A percentile compares a stretch with the other conserved stretches of the same genome.
These are phyloP conservation scores for Xylariaceae sp. DNA, from an alignment of 2,329 filamentous ascomycete species.

Conservation along the genomic window DNA sequence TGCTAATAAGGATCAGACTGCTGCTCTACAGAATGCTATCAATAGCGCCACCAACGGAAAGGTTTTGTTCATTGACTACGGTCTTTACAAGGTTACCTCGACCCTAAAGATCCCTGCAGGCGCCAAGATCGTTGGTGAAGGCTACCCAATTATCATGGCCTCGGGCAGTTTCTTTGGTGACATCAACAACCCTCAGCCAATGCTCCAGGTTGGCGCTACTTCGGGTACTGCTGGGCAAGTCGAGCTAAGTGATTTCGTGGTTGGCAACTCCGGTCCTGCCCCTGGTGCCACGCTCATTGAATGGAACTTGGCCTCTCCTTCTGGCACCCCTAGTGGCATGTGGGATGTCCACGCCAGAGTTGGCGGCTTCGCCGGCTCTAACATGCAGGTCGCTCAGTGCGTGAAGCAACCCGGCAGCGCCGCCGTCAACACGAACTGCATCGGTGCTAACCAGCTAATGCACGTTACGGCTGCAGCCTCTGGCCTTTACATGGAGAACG, in stretches of 20 bases:
- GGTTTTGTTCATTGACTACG: slow-evolving; percentile 63
- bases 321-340: slow-evolving; percentile 56
- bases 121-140: slow-evolving; percentile 43
- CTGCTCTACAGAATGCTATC: slow-evolving; percentile 63
- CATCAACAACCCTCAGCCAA: slow-evolving; percentile 63
- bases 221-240: slow-evolving; percentile 68
- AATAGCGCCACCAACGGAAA: slow-evolving; percentile 54
- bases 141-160: slow-evolving; percentile 54
- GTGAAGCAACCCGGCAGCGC: slow-evolving; percentile 54
- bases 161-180: slow-evolving; percentile 62
- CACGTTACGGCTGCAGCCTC: slow-evolving; percentile 44
- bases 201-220: slow-evolving; percentile 67
- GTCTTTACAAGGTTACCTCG: slow-evolving; percentile 57
- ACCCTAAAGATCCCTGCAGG: slow-evolving; percentile 55
- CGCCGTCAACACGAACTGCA: slow-evolving; percentile 42
- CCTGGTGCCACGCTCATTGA: slow-evolving; percentile 74
- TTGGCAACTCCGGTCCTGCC: slow-evolving; percentile 70
- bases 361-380: slow-evolving; percentile 72
- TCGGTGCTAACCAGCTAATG: slow-evolving; percentile 47
- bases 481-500: slow-evolving; percentile 51
- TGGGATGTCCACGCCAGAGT: slow-evolving; percentile 82
- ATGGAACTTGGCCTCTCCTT: slow-evolving; percentile 67
- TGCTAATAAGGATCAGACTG: slow-evolving; percentile 47
- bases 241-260: slow-evolving; percentile 74
- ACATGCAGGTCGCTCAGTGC: slow-evolving; percentile 71